phyloP scores from a whole-genome alignment of 2,329 filamentous ascomycete species.

The Septoria linicola region DNA sequence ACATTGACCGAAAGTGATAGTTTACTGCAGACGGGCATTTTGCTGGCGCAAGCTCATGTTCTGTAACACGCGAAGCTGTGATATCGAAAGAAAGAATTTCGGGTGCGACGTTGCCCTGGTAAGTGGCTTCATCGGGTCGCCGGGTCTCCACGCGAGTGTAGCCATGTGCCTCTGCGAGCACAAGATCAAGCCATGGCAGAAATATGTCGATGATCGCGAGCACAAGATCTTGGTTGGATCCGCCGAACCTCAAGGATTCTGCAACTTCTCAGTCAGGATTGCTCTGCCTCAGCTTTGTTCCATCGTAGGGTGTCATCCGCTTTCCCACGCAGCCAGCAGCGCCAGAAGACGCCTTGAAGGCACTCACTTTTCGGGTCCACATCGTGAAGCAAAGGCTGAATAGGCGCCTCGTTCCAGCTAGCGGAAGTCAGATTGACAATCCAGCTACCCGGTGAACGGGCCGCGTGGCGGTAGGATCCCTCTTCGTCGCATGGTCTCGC shows the following conservation, averaged over 20 bases:
- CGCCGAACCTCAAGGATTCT: too few relatives aligned
- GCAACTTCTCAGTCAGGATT: neutral
- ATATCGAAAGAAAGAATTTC: neutral
- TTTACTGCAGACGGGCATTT: neutral
- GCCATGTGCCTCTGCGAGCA: constrained; percentile 6
- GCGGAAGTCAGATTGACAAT: constrained; percentile 14
- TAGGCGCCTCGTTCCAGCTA: constrained; percentile 22
- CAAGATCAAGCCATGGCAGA: constrained; percentile 14
- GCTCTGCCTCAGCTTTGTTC: constrained; percentile 7
- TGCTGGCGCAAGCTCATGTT: neutral
- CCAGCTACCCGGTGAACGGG: constrained; percentile 14
- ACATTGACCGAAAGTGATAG: neutral
- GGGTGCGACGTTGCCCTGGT: constrained; percentile 6
- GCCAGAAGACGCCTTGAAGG: constrained; percentile 1
- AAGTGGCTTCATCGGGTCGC: constrained; percentile 8
- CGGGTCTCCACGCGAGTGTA: constrained; percentile 14
- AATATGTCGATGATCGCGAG: constrained; percentile 16
- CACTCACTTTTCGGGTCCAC: neutral
- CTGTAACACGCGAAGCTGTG: constrained; percentile 10
- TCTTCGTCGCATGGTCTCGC: constrained; percentile 16
- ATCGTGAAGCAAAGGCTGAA: neutral
- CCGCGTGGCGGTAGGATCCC: constrained; percentile 2
- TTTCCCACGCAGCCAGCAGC: constrained; percentile 2
- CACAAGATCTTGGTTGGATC: constrained; percentile 16
- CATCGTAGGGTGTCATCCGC: constrained; percentile 22